Evolutionary conservation across 768 basidiomycete genomes (phyloP).

Genomic region (Tylopilus plumbeoviolaceoides): DNA sequence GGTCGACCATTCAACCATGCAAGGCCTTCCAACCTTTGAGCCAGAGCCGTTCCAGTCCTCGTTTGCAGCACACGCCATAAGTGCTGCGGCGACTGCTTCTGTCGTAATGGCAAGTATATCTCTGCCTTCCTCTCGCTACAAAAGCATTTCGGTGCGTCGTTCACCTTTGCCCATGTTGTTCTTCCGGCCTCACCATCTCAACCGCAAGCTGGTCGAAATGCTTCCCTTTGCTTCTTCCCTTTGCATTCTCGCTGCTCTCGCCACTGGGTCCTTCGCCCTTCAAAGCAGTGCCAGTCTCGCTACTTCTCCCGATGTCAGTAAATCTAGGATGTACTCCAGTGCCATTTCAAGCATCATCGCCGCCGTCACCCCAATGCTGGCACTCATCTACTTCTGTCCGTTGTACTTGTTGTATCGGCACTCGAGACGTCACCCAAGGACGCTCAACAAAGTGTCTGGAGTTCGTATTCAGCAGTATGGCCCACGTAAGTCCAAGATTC

Average conservation of each 20-base stretch:
- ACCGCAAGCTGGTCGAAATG: conserved; percentile 35
- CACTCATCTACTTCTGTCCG: conserved; percentile 46
- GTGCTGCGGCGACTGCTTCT: conserved; percentile 30
- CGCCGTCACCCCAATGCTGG: conserved; percentile 32
- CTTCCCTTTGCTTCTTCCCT: conserved; percentile 33
- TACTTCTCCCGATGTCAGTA: conserved; percentile 19
- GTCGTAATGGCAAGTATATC: conserved; percentile 29
- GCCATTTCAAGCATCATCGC: conserved; percentile 35
- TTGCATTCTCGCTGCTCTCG: conserved; percentile 33
- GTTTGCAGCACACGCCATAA: conserved; percentile 27
- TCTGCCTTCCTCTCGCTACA: conserved; percentile 23
- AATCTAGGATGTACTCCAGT: conserved; percentile 32
- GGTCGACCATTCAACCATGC: conserved; percentile 29
- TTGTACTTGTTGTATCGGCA: conserved; percentile 49
- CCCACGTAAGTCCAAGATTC: conserved; percentile 39
- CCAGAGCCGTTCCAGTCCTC: conserved; percentile 24
- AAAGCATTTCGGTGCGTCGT: conserved; percentile 30
- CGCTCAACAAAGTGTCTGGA: conserved; percentile 49
- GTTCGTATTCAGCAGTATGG: conserved; percentile 46
- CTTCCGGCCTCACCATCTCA: conserved; percentile 8
- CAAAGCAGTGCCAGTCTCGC: conserved; percentile 15
- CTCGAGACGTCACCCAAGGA: conserved; percentile 41
- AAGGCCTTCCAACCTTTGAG: conserved; percentile 29
- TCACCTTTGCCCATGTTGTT: conserved; percentile 11
- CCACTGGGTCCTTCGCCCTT: conserved; percentile 30